Base-by-base conservation (phyloP, 2,329 filamentous ascomycete genomes). In the Epicoccum sorghinum region DNA sequence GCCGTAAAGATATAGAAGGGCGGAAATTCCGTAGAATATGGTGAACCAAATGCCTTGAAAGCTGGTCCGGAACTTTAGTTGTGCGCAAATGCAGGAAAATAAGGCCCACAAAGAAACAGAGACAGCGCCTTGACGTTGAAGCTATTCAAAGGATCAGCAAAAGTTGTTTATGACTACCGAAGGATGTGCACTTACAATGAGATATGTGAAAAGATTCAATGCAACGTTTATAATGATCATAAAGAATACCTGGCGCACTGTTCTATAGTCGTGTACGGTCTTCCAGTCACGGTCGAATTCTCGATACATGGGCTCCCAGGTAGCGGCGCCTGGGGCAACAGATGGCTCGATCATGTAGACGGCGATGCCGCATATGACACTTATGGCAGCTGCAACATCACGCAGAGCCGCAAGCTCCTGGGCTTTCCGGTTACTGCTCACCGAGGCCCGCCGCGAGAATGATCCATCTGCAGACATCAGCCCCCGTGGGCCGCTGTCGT, bases 381-480 rank as follows among this genome's bases (percentile, higher is more conserved):
- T 53, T 43, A 73, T 61, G 37, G 64, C 58, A 25, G 53, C 51
- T 2, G 70, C 70, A 30, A 69, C 60, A 38, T 75, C 71, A 58
- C 71, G 62, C 24, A 74, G 43, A 4, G 60, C 64, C 37, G 59
- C 60, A 14, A 73, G 40, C 30, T 66, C 69, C 27, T 67, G 65
- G 18, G 58, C 57, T 36, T 60, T 65, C 6, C 58, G 56, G 9
- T 49, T 47, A 47, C 56, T 77, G 61, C 57, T 68, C 9, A 48
- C 37, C 1, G 64, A 61, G 38, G 47, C 55, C 7, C 69, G 63
- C 33, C 73, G 66, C 9, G 62, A 55, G 3, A 73, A 60, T 3
- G 69, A 62, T 12, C 69, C 74, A 50, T 72, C 75, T 2, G 68
- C 70, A n/a, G 71, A 73, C 45, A 74, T 67, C 27, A 72, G 62